A percentile compares a stretch with the other conserved stretches of the same genome.
Evolutionary conservation across 148 eudicot genomes (phyloP).

Genomic region (Pharnaceum exiguum): DNA sequence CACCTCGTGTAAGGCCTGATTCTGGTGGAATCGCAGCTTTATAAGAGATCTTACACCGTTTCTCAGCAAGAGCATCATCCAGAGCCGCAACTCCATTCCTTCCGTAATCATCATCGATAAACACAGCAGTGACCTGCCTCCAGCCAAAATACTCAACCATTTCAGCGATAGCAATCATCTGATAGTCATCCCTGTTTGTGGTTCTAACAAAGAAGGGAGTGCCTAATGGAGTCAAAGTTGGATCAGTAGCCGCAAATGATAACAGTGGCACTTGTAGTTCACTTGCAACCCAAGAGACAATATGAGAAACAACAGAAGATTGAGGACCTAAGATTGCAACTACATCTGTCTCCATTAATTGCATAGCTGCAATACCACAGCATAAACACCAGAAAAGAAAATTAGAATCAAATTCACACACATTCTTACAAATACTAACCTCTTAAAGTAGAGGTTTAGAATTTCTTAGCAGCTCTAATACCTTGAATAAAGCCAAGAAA

Average conservation of each 20-base stretch:
- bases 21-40: constrained; percentile 70
- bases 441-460: neutral
- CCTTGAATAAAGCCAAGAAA: constrained; percentile 92
- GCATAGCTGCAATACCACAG: constrained; percentile 54
- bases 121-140: constrained; percentile 71
- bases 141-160: constrained; percentile 65
- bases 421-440: constrained; percentile 4
- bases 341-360: constrained; percentile 67
- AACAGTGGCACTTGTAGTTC: constrained; percentile 80
- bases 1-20: constrained; percentile 38
- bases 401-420: constrained; percentile 1
- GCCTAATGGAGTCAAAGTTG: constrained; percentile 64
- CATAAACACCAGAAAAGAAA: constrained; percentile 11
- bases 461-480: constrained; percentile 20
- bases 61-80: constrained; percentile 71
- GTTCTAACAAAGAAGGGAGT: constrained; percentile 79
- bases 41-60: constrained; percentile 58
- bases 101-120: constrained; percentile 82
- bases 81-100: constrained; percentile 76
- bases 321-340: constrained; percentile 92
- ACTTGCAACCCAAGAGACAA: constrained; percentile 46
- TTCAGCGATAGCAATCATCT: constrained; percentile 84
- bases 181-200: constrained; percentile 66
- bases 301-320: constrained; percentile 79
- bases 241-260: constrained; percentile 90